Base-by-base conservation (phyloP, 2,329 filamentous ascomycete species). In the Ceratocystis destructans region DNA sequence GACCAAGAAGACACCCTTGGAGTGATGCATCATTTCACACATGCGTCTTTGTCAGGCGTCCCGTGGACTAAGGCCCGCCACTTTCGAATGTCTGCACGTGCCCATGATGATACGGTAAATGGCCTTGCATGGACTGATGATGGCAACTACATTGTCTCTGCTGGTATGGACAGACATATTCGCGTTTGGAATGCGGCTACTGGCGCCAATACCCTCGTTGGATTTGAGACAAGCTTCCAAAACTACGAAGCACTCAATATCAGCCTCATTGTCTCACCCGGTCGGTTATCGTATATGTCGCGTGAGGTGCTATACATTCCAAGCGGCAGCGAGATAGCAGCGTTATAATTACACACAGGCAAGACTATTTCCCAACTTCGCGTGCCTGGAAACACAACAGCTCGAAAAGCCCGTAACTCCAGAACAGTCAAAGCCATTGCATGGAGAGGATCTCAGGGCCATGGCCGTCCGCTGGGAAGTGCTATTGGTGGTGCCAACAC, bases 1-100 rank as follows among this genome's bases (percentile, higher is more conserved):
- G 89, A 96, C 72, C 85, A 90, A 76, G 90, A 96, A 72, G 90
- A 96, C 72, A 86, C 85, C 2, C 78, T 88, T 2, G 92, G 91
- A 1, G 74, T 92, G 3, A 74, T 82, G 50, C 74, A 79, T 59
- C 73, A 74, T 17, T 75, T 73, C 71, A 70, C 74, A 59, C 69
- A 75, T 68, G 71, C 76, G 68, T 68, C 69, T 41, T 72, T 73
- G 1, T 71, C 73, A 15, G 75, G 73, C 1, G 64, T 71, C 8
- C 71, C 73, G 22, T 73, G 73, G 72, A 70, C 66, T 12, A 70
- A 71, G 48, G 71, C 72, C 33, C 72, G 73, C 31, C 74, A 73
- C 61, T 76, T 83, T 55, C 82, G 76, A 73, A 78, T 71, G 71
- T 77, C 81, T 1, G 81, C 82, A 3, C 82, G 80, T 69, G 90